Percentiles rank a stretch among this genome's conserved stretches.
These are phyloP conservation scores for Beauveria medogensis DNA, from an alignment of 2,329 filamentous ascomycete species.

Conservation along the genomic window DNA sequence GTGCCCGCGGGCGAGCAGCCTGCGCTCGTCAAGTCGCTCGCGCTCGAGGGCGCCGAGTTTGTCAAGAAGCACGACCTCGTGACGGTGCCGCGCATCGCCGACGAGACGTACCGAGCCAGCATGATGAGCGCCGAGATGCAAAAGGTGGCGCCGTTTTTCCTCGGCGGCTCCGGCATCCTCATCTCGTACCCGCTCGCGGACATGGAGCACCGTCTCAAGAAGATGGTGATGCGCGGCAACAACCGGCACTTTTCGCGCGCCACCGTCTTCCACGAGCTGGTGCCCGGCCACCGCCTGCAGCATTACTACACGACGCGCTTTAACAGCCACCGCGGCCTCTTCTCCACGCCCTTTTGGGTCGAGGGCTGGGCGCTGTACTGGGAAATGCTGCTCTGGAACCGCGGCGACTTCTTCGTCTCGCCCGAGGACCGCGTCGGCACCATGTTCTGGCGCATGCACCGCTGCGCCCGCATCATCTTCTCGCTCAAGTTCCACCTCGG, in stretches of 20 bases:
- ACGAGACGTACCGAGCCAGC: conserved; percentile 45
- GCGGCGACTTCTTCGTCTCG: conserved; percentile 40
- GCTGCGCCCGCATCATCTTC: conserved; percentile 51
- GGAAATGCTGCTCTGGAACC: conserved; percentile 51
- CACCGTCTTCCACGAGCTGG: conserved; percentile 55
- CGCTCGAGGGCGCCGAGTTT: conserved; percentile 42
- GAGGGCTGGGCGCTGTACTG: conserved; percentile 57
- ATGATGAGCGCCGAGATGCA: conserved; percentile 48
- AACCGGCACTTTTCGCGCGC: conserved; percentile 48
- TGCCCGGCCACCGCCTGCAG: conserved; percentile 51
- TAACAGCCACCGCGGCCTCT: conserved; percentile 41
- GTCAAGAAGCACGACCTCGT: conserved; percentile 46
- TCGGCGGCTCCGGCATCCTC: conserved; percentile 45
- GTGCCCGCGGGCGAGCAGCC: conserved; percentile 47
- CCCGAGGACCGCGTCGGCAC: conserved; percentile 48
- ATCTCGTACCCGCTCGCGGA: conserved; percentile 47
- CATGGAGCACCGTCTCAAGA: conserved; percentile 46
- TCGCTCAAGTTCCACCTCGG: conserved; percentile 51
- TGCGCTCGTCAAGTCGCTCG: conserved; percentile 41
- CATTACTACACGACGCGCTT: conserved; percentile 38
- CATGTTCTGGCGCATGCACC: conserved; percentile 56
- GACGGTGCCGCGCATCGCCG: conserved; percentile 44
- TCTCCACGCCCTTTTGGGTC: conserved; percentile 49
- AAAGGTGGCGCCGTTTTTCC: conserved; percentile 51
- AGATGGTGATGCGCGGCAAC: conserved; percentile 54